phyloP scores from a whole-genome alignment of 805 yeast genomes.

The Metschnikowia aberdeeniae region DNA sequence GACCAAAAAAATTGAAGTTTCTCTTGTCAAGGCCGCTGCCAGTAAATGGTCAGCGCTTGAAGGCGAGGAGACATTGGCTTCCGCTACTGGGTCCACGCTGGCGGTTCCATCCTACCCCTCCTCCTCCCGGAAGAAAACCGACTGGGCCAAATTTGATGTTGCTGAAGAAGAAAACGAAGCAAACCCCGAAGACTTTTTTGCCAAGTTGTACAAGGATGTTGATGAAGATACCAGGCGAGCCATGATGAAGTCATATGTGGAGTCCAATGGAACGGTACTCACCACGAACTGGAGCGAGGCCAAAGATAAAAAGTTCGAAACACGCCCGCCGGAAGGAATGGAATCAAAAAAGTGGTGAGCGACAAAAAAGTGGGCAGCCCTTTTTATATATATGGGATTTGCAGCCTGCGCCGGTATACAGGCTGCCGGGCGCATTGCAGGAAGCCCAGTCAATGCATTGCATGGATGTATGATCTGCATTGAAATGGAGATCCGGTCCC shows the following conservation, averaged over 20 bases:
- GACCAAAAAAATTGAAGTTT: slow-evolving; percentile 71
- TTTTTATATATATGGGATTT: too few species aligned
- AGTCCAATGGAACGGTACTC: slow-evolving; percentile 88
- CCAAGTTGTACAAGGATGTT: slow-evolving; percentile 66
- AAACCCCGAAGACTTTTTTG: slow-evolving; percentile 67
- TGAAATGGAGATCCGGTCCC: background rate
- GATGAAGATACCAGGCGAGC: slow-evolving; percentile 88
- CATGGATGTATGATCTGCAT: background rate
- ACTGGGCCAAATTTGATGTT: slow-evolving; percentile 63
- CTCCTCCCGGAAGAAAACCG: slow-evolving; percentile 56
- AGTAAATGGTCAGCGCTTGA: slow-evolving; percentile 57
- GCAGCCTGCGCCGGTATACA: too few species aligned
- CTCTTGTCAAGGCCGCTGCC: slow-evolving; percentile 44
- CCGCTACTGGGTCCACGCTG: slow-evolving; percentile 3
- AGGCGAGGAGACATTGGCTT: slow-evolving; percentile 10
- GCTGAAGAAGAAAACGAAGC: slow-evolving; percentile 39
- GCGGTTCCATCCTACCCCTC: slow-evolving; percentile 47
- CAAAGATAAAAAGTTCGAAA: slow-evolving; percentile 55
- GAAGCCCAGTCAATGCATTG: background rate
- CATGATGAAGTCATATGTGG: slow-evolving; percentile 94
- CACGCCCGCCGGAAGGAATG: slow-evolving; percentile 73
- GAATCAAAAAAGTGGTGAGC: slow-evolving; percentile 50
- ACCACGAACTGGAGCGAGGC: slow-evolving; percentile 95
- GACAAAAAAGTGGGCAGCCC: too few species aligned
- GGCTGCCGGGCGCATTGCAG: too few species aligned